phyloP scores from a whole-genome alignment of 164 flowering plant genomes.

The Piper longum region DNA sequence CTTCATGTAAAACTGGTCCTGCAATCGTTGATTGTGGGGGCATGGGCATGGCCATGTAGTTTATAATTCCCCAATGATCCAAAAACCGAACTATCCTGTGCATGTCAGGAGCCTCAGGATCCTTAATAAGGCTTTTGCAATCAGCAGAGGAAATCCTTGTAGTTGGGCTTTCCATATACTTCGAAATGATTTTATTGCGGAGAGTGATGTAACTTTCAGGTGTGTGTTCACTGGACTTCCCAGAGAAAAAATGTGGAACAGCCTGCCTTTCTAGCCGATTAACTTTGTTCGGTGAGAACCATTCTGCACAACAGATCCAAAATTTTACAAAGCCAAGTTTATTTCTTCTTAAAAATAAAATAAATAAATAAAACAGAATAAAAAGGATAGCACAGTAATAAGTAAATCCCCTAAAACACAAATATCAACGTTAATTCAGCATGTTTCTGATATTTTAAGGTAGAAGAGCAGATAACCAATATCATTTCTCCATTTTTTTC shows the following conservation, averaged over 20 bases:
- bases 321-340: background rate
- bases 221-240: conserved; percentile 57
- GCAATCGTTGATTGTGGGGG: conserved; percentile 29
- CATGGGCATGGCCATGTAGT: conserved; percentile 54
- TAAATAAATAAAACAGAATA: background rate
- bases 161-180: conserved; percentile 71
- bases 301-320: conserved; percentile 33
- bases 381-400: conserved; percentile 5
- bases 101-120: conserved; percentile 45
- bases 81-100: conserved; percentile 70
- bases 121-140: conserved; percentile 38
- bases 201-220: conserved; percentile 85
- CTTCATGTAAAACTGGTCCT: conserved; percentile 50
- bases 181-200: conserved; percentile 69
- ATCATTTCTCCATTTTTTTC: no score
- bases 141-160: conserved; percentile 41
- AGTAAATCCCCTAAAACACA: no score
- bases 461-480: no score
- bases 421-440: no score
- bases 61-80: conserved; percentile 94
- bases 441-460: no score
- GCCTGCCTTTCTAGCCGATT: conserved; percentile 86
- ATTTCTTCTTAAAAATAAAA: background rate
- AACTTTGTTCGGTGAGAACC: conserved; percentile 77
- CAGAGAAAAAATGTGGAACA: conserved; percentile 90